Base-by-base conservation (phyloP, 768 basidiomycete species). In the Bullera alba region DNA sequence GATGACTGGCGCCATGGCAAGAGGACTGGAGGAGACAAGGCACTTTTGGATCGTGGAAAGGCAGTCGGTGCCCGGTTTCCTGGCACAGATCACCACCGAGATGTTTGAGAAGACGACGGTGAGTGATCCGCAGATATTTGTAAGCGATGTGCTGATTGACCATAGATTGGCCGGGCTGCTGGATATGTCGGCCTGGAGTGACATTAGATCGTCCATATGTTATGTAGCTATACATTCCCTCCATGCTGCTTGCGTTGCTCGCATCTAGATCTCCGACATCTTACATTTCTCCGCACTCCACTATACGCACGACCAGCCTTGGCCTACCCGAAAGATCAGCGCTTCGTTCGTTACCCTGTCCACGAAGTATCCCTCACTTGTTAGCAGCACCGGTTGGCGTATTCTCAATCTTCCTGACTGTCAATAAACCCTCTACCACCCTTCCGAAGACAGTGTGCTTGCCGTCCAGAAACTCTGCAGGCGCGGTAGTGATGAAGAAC, bases 401-500 rank as follows among this genome's bases (percentile, higher is more conserved):
- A 57, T 91, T 88, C 75, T 99, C 95, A 49, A 99, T 87, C 72
- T 96, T 97, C 57, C 93, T 79, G 44, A 99, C 77, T 3, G 90
- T 93, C 52, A 99, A 80, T 85, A 97, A 87, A 22, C 89, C 89
- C 50, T 95, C 75, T 34, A 69, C 48, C n/a, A 70, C 69, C 8
- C 72, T 66, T 14, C 73, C 71, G 42, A 72, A 72, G 2, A 72
- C 71, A 37, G 57, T 57, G 46, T 72, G 71, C 50, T 72, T 72
- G 29, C 69, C 87, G 68, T 99, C 92, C 37, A 99, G 80, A 74
- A 97, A 97, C 55, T 92, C 88, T 57, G 92, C 93, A 60, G 87
- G 85, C 7, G 83, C 87, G 1, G 88, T 91, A 0, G 95, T 99
- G 68, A 99, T 84, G 78, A 99, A 99, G 77, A 97, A 99, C 81